Evolutionary conservation across 2,329 filamentous ascomycete genomes (phyloP).

Genomic region (Botrytis cinerea): DNA sequence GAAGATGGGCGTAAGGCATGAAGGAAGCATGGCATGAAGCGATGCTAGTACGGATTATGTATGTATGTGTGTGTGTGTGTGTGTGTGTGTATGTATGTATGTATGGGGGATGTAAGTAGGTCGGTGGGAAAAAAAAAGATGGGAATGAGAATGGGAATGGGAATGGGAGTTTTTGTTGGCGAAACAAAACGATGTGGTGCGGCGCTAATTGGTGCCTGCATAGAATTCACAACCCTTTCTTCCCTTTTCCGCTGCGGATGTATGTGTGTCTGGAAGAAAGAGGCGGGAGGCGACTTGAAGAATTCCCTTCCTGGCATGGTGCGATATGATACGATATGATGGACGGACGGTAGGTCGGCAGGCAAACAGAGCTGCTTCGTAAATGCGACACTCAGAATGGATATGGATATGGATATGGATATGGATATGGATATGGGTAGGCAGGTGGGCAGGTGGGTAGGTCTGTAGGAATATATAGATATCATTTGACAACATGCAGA

Average conservation of each 20-base stretch:
- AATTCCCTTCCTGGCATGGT: background rate
- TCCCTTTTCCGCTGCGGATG: background rate
- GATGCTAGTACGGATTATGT: background rate
- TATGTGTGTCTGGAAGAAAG: background rate
- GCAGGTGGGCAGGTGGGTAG: too few species aligned
- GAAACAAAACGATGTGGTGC: background rate
- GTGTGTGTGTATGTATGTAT: too few species aligned
- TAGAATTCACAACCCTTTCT: constrained; percentile 3
- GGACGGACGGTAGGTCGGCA: background rate
- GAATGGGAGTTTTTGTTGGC: constrained; percentile 6
- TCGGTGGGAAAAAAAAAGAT: background rate
- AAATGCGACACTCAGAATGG: background rate
- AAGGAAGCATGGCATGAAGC: background rate
- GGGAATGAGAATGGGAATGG: background rate
- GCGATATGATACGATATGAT: background rate
- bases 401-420: background rate
- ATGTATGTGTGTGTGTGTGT: background rate
- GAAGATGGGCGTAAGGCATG: background rate
- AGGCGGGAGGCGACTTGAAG: background rate
- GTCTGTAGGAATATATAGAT: background rate
- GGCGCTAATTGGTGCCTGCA: constrained; percentile 18
- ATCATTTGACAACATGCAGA: background rate
- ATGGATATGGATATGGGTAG: too few species aligned
- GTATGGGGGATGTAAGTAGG: background rate
- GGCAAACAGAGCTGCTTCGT: background rate